Evolutionary conservation across 306 rosid species (phyloP).

Genomic region (Ochetophila trinervis): DNA sequence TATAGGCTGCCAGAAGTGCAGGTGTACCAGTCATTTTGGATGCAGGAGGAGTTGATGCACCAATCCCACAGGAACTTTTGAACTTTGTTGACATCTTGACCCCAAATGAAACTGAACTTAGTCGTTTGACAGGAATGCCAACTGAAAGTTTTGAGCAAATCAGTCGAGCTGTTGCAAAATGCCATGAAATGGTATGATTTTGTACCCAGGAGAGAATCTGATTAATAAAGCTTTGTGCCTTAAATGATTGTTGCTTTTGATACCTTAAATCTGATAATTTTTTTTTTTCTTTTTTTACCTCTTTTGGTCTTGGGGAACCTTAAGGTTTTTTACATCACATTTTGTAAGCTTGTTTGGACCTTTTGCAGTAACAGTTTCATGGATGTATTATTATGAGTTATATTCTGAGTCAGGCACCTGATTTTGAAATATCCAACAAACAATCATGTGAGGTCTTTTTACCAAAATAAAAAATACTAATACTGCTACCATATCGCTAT

Average conservation of each 20-base stretch:
- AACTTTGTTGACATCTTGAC: conserved; percentile 67
- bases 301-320: background rate
- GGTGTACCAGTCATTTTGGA: conserved; percentile 81
- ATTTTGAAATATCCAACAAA: too few species aligned
- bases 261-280: background rate
- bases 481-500: too few species aligned
- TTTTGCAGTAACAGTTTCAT: background rate
- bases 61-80: conserved; percentile 65
- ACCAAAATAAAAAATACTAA: too few species aligned
- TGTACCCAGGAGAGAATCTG: background rate
- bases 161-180: conserved; percentile 54
- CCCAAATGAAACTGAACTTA: conserved; percentile 87
- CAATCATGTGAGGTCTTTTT: too few species aligned
- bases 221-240: conserved; percentile 1
- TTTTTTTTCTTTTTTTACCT: background rate
- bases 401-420: too few species aligned
- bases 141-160: conserved; percentile 68
- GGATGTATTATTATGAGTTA: background rate
- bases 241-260: background rate
- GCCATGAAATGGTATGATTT: conserved; percentile 73
- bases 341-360: background rate
- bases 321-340: too few species aligned
- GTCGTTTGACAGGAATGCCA: conserved; percentile 66
- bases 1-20: conserved; percentile 75
- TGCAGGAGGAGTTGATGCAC: conserved; percentile 81